These are phyloP conservation scores for Gelatoporia subvermispora DNA, from an alignment of 768 basidiomycete species.

Conservation along the genomic window DNA sequence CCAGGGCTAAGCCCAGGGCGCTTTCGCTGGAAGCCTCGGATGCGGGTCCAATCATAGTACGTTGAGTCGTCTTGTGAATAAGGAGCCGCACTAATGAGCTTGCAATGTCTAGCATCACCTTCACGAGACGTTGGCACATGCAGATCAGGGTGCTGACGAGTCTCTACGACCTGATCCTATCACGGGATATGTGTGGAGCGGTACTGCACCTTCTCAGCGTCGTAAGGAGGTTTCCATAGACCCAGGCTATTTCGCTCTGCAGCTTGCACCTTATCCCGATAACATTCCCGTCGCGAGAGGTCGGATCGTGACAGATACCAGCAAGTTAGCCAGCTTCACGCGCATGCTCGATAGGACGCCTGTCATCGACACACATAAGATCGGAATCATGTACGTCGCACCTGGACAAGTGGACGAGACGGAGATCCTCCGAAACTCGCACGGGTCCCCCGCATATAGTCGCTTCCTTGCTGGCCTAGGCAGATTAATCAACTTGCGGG, in stretches of 20 bases:
- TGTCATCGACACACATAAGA: constrained; percentile 96
- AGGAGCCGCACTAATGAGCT: background rate
- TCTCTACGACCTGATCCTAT: constrained; percentile 59
- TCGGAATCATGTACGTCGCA: constrained; percentile 93
- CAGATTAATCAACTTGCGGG: constrained; percentile 79
- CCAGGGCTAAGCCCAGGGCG: constrained; percentile 6
- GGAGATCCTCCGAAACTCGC: constrained; percentile 84
- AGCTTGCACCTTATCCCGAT: constrained; percentile 73
- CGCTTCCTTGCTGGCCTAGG: constrained; percentile 91
- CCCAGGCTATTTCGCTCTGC: constrained; percentile 80
- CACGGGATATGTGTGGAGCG: constrained; percentile 86
- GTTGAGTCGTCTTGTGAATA: too few relatives aligned
- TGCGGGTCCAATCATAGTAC: too few relatives aligned
- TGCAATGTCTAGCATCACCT: background rate
- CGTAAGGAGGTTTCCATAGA: constrained; percentile 83
- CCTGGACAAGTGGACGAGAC: constrained; percentile 81
- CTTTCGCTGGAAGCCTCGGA: constrained; percentile 16
- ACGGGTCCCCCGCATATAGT: constrained; percentile 93
- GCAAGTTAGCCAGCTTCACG: constrained; percentile 54
- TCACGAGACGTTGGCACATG: background rate
- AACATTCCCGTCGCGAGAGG: constrained; percentile 41
- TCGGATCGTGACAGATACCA: constrained; percentile 47
- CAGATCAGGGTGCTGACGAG: constrained; percentile 1
- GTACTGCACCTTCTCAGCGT: constrained; percentile 80
- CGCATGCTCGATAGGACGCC: constrained; percentile 76